Evolutionary conservation across 2,329 filamentous ascomycete species (phyloP).

Genomic region (Diplodia seriata): DNA sequence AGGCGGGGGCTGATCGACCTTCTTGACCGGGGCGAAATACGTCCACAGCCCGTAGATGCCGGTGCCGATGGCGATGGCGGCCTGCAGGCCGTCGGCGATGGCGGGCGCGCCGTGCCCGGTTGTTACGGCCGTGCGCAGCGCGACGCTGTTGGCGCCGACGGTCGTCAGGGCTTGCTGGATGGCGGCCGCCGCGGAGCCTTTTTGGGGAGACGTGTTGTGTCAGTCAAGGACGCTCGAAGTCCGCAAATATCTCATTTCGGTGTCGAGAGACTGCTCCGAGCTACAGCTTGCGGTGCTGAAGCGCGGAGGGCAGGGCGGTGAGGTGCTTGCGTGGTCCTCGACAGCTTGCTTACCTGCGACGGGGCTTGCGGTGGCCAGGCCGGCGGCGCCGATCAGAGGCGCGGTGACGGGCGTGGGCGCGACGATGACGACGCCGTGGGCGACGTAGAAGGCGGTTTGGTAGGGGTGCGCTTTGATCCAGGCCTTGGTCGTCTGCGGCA

Average conservation of each 20-base stretch:
- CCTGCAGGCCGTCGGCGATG: conserved; percentile 20
- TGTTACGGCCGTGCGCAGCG: not conserved
- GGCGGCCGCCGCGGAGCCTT: conserved; percentile 12
- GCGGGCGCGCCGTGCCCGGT: conserved; percentile 7
- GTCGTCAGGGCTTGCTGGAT: conserved; percentile 8
- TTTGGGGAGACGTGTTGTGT: too few relatives aligned
- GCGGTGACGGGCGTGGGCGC: conserved; percentile 39
- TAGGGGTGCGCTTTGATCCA: conserved; percentile 39
- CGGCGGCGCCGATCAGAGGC: conserved; percentile 38
- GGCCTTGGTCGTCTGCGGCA: conserved; percentile 1
- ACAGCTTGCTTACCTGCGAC: conserved; percentile 39
- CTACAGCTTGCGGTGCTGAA: too few relatives aligned
- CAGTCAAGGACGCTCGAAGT: too few relatives aligned
- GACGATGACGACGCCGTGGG: conserved; percentile 38
- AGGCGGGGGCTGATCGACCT: not conserved
- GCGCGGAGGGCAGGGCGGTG: too few relatives aligned
- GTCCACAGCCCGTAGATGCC: conserved; percentile 9
- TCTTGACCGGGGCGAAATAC: not conserved
- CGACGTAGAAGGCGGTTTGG: conserved; percentile 39
- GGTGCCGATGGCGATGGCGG: conserved; percentile 9
- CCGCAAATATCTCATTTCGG: too few relatives aligned
- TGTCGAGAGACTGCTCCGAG: too few relatives aligned
- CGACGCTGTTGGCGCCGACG: conserved; percentile 6
- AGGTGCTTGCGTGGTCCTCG: not conserved
- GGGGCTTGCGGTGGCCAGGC: conserved; percentile 39